These are phyloP conservation scores for Ogataea philodendri DNA, from an alignment of 805 yeast genomes.

Conservation along the genomic window DNA sequence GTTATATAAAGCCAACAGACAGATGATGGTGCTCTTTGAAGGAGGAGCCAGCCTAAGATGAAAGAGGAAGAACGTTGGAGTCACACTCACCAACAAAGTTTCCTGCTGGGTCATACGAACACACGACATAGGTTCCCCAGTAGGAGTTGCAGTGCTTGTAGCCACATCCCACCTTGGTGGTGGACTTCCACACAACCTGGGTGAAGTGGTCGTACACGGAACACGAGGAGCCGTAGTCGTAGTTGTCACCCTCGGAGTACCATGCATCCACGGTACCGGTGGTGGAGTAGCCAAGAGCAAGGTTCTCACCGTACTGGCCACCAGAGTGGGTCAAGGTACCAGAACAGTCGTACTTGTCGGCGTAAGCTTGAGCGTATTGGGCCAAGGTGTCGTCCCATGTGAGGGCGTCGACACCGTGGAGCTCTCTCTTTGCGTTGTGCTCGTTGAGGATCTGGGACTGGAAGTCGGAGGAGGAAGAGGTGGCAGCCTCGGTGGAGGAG, in stretches of 20 bases:
- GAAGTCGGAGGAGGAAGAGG: slow-evolving; percentile 23
- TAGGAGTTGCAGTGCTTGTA: slow-evolving; percentile 43
- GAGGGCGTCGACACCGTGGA: slow-evolving; percentile 50
- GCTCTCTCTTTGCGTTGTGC: slow-evolving; percentile 60
- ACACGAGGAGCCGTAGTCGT: slow-evolving; percentile 54
- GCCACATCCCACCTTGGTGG: slow-evolving; percentile 68
- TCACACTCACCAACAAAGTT: slow-evolving; percentile 52
- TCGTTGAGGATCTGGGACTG: slow-evolving; percentile 45
- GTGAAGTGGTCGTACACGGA: slow-evolving; percentile 63
- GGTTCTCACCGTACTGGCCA: slow-evolving; percentile 72
- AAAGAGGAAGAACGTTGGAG: slow-evolving; percentile 34
- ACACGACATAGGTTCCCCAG: slow-evolving; percentile 63
- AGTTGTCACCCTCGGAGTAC: slow-evolving; percentile 63
- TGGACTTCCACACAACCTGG: slow-evolving; percentile 67
- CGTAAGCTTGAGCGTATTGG: slow-evolving; percentile 57
- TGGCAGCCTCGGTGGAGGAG: too few relatives aligned
- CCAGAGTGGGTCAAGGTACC: slow-evolving; percentile 63
- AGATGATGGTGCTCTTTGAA: too few relatives aligned
- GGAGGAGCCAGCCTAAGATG: too few relatives aligned
- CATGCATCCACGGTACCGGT: slow-evolving; percentile 63
- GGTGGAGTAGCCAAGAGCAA: slow-evolving; percentile 65
- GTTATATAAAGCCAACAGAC: too few relatives aligned
- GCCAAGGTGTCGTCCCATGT: slow-evolving; percentile 57
- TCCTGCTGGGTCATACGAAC: slow-evolving; percentile 79
- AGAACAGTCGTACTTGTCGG: slow-evolving; percentile 53